Percentiles rank a stretch among this genome's conserved stretches.
phyloP scores from a whole-genome alignment of 495 filamentous ascomycete species.

The Parmelia sp. region DNA sequence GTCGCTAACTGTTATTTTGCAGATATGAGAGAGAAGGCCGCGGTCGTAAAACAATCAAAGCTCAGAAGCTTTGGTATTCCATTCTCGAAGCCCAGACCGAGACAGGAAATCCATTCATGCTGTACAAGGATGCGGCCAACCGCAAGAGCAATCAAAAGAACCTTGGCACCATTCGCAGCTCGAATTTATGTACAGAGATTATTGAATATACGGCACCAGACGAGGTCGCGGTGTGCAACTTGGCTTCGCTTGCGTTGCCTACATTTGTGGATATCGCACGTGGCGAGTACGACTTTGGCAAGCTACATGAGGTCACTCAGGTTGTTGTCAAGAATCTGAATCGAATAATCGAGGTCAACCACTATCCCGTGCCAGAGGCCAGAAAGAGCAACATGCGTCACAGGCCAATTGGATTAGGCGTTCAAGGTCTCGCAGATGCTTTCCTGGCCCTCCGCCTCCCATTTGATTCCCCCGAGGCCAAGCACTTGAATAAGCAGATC shows the following conservation, averaged over 20 bases:
- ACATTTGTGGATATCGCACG: slow-evolving; percentile 77
- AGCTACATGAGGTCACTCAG: slow-evolving; percentile 86
- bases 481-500: slow-evolving; percentile 92
- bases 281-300: slow-evolving; percentile 85
- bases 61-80: slow-evolving; percentile 98
- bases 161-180: slow-evolving; percentile 93
- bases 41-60: slow-evolving; percentile 84
- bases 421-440: slow-evolving; percentile 96
- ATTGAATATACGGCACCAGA: slow-evolving; percentile 95
- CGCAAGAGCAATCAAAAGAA: slow-evolving; percentile 99
- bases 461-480: slow-evolving; percentile 91
- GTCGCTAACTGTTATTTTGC: not conserved
- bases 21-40: slow-evolving; percentile 83
- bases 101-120: slow-evolving; percentile 98
- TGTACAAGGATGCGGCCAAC: slow-evolving; percentile 98
- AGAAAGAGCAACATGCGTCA: slow-evolving; percentile 91
- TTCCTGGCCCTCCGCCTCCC: slow-evolving; percentile 96
- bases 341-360: slow-evolving; percentile 95
- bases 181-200: slow-evolving; percentile 98
- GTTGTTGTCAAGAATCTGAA: slow-evolving; percentile 90
- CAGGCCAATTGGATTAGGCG: slow-evolving; percentile 88
- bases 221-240: slow-evolving; percentile 97
- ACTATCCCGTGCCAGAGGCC: slow-evolving; percentile 94
- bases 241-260: slow-evolving; percentile 88
- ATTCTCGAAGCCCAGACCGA: slow-evolving; percentile 97